Percentiles rank a stretch among this genome's conserved stretches.
These are phyloP conservation scores for Phytophthora agathidicida DNA, from an alignment of 352 stramenopile genomes.

Conservation along the genomic window DNA sequence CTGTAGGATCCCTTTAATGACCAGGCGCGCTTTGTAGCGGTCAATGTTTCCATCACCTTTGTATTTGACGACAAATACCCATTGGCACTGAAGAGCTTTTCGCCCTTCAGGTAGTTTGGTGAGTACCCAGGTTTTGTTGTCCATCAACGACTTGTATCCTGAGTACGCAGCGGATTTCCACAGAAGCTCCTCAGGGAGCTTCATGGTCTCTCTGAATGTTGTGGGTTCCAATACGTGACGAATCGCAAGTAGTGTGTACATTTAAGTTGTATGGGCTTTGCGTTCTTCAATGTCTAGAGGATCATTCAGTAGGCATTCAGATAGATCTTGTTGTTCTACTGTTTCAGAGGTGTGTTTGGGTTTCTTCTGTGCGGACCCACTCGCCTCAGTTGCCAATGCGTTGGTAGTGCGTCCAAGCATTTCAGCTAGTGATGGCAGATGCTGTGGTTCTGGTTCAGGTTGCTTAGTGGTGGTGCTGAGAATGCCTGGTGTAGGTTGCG, in stretches of 20 bases:
- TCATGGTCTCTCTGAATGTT: conserved; percentile 5
- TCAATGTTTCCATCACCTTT: conserved; percentile 11
- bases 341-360: no score
- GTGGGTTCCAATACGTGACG: conserved; percentile 11
- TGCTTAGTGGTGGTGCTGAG: not conserved
- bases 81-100: not conserved
- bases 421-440: not conserved
- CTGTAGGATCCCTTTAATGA: conserved; percentile 16
- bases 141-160: conserved; percentile 5
- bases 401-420: conserved; percentile 5
- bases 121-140: conserved; percentile 12
- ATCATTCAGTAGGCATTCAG: no score
- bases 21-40: conserved; percentile 10
- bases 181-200: not conserved
- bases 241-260: not conserved
- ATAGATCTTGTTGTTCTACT: no score
- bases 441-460: no score
- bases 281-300: not conserved
- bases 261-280: not conserved
- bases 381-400: not conserved
- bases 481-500: no score
- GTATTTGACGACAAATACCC: conserved; percentile 19
- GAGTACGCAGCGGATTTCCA: conserved; percentile 2
- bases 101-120: not conserved
- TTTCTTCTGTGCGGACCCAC: no score